Evolutionary conservation across 805 yeast species (phyloP), one percentile per base, ranked within the genome.

Genomic region (Naumovozyma castellii): DNA sequence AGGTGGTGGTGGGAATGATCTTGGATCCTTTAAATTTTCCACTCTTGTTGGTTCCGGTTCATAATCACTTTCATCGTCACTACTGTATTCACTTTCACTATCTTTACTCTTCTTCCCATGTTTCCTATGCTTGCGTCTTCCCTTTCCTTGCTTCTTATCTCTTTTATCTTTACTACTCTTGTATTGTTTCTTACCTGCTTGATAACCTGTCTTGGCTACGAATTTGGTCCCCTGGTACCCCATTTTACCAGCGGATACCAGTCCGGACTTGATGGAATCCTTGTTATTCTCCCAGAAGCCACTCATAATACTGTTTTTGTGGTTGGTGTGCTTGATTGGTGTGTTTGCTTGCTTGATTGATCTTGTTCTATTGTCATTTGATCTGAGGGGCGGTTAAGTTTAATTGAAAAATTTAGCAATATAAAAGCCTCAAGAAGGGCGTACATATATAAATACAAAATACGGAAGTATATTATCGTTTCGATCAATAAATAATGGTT

Each of bases 201-300:
- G 44, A 37, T 65, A 66, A 6, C 71, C 69, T 2, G 68, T 56
- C 45, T 66, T 66, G 5, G 68, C 65, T 1, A 63, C 68, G 14
- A 42, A 56, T 41, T 66, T 67, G 0, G 71, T 62, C 9, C 71
- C 71, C 32, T 57, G 54, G 44, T 54, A 62, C 13, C 67, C 55
- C 25, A 50, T 50, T 36, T 64, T 64, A 2, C 69, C 68, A 2
- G 64, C 67, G 2, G 63, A 47, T 3, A 55, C 48, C 2, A 63
- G 43, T 1, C 68, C 69, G 2, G 62, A 57, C 40, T 53, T 47
- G 36, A 67, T 64, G 2, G 67, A 41, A 15, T 54, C 71, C 39
- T 67, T 67, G 49, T 67, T 66, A 33, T 64, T 62, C 13, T 63
- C 69, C 71, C 71, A 67, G 46, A 66, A 66, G 20, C 44, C 50